Evolutionary conservation across 2,329 filamentous ascomycete genomes (phyloP), one percentile per base, ranked within the genome.

Genomic region (Colletotrichum endophyticum): DNA sequence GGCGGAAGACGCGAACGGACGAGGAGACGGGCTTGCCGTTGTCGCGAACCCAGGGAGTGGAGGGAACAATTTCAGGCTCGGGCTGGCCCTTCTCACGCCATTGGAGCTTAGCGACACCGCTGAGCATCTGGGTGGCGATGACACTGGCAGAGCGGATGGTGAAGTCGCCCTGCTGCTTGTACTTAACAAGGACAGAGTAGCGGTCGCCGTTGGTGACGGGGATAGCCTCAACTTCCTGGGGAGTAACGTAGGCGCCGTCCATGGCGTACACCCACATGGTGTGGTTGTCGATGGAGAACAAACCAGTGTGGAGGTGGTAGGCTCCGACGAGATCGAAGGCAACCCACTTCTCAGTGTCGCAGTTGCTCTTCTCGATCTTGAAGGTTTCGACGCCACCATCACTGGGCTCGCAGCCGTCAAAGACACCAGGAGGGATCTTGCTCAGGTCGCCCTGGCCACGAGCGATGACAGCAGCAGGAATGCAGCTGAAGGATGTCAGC

Each of bases 281-380:
- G 70, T 90, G 88, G 72, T 88, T 87, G 79, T 92, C 90, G 66
- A 91, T 89, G 34, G 89, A 88, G 77, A 88, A 85, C 8, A 84
- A 78, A 4, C 85, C 84, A 0, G 85, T 87, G 64, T 88, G 82
- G 30, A 90, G 86, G 67, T 87, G 86, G 66, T 88, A 85, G 4
- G 88, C 84, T n/a, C 86, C 88, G 73, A 93, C 87, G n/a, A 92
- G 80, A 77, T 92, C 88, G 16, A 93, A 82, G 9, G 89, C 89
- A n/a, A 88, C 80, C 90, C 90, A 92, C 39, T 83, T 82, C n/a
- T 82, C 80, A 36, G 75, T 68, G 6, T 83, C 80, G 6, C 88
- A 85, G 2, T 83, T 79, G 82, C 81, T 32, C 59, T 75, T 76
- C 70, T 77, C 67, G 5, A 78, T 53, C 56, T 79, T 67, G 76